A percentile compares a stretch with the other conserved stretches of the same genome.
phyloP scores from a whole-genome alignment of 495 filamentous ascomycete species.

The Melanomma pulvis-pyrius region DNA sequence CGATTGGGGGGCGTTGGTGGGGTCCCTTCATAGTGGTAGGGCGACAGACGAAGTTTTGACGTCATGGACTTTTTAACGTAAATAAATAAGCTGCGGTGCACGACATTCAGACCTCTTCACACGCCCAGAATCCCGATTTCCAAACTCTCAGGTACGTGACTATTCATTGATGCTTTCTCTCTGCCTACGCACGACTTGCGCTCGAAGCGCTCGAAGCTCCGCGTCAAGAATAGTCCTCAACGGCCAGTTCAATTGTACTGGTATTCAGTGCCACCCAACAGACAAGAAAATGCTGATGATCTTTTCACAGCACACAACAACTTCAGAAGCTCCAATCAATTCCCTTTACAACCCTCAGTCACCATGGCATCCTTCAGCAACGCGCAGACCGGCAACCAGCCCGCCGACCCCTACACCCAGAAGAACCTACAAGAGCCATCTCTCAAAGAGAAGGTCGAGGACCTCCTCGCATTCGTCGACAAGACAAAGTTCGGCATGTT shows the following conservation, averaged over 20 bases:
- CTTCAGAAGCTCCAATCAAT: background rate
- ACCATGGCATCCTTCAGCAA: slow-evolving; percentile 58
- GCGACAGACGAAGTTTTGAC: slow-evolving; percentile 8
- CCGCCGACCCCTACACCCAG: slow-evolving; percentile 79
- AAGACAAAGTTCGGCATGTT: slow-evolving; percentile 80
- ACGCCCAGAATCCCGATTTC: background rate
- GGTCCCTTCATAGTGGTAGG: background rate
- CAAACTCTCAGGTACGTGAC: background rate
- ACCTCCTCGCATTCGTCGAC: slow-evolving; percentile 68
- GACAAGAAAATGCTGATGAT: background rate
- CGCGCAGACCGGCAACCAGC: slow-evolving; percentile 58
- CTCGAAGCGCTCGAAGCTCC: background rate
- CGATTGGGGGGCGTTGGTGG: background rate
- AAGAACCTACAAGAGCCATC: slow-evolving; percentile 67
- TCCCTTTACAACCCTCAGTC: background rate
- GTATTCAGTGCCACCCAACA: background rate
- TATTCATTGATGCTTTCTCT: background rate
- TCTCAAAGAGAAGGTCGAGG: slow-evolving; percentile 77
- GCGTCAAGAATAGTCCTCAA: background rate
- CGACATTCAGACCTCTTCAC: background rate
- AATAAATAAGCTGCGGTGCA: background rate
- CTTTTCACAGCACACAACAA: background rate
- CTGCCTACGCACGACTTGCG: background rate
- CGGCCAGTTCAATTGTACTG: background rate
- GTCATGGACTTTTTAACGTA: slow-evolving; percentile 11